A percentile compares a stretch with the other conserved stretches of the same genome.
These are phyloP conservation scores for Coriaria nepalensis DNA, from an alignment of 306 rosid species.

Conservation along the genomic window DNA sequence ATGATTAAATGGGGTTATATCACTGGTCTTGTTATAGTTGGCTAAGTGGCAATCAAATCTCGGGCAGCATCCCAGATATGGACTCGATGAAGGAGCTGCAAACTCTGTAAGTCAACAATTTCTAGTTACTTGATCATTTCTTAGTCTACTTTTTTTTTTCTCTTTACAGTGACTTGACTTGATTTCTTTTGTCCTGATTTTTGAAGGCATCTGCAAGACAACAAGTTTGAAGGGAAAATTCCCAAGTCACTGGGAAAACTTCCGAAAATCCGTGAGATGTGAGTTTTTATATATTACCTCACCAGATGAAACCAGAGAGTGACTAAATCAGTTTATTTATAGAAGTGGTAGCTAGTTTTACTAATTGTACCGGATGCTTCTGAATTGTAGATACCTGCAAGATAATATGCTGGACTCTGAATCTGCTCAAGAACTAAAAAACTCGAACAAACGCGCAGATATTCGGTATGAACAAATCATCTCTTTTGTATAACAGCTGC, in stretches of 20 bases:
- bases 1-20: too few relatives aligned
- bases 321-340: too few relatives aligned
- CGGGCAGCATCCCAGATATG: conserved; percentile 66
- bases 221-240: conserved; percentile 54
- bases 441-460: conserved; percentile 13
- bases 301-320: too few relatives aligned
- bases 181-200: conserved; percentile 5
- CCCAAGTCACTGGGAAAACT: conserved; percentile 39
- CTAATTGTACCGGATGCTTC: too few relatives aligned
- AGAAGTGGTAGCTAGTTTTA: too few relatives aligned
- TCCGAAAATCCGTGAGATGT: conserved; percentile 49
- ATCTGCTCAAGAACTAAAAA: conserved; percentile 11
- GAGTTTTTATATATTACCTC: conserved; percentile 22
- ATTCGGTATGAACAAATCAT: conserved; percentile 30
- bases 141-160: conserved; percentile 2
- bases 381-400: conserved; percentile 29
- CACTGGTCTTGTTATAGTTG: too few relatives aligned
- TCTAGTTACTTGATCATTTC: too few relatives aligned
- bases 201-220: conserved; percentile 73
- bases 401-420: conserved; percentile 20
- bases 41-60: conserved; percentile 55
- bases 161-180: conserved; percentile 1
- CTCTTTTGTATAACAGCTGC: neutral
- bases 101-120: conserved; percentile 57
- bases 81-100: conserved; percentile 34